Percentiles rank a stretch among this genome's conserved stretches.
phyloP scores from a whole-genome alignment of 2,329 filamentous ascomycete genomes.

The Xylogone sp. region DNA sequence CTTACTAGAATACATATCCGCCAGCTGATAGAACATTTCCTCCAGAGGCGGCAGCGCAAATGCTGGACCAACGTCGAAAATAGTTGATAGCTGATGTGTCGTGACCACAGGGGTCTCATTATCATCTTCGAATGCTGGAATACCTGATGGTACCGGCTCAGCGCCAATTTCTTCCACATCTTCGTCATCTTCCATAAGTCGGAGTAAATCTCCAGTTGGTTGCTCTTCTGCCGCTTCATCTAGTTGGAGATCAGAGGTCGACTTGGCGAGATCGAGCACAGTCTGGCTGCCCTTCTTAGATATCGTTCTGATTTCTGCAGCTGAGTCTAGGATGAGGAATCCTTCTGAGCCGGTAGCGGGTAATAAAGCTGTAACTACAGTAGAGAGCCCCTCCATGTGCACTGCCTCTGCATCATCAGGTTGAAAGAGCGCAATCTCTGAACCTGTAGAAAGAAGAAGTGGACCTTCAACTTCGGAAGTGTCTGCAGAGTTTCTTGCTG shows the following conservation, averaged over 20 bases:
- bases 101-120: conserved; percentile 58
- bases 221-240: conserved; percentile 25
- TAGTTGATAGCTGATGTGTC: conserved; percentile 62
- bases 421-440: conserved; percentile 62
- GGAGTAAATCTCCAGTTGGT: conserved; percentile 11
- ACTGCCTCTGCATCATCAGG: conserved; percentile 56
- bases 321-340: conserved; percentile 72
- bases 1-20: conserved; percentile 59
- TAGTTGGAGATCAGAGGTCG: conserved; percentile 42
- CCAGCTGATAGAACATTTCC: conserved; percentile 72
- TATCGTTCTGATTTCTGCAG: conserved; percentile 65
- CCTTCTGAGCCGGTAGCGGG: conserved; percentile 62
- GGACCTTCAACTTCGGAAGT: neutral
- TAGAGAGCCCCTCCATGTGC: conserved; percentile 51
- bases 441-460: conserved; percentile 39
- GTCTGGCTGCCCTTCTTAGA: conserved; percentile 55
- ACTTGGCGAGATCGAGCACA: conserved; percentile 48
- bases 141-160: conserved; percentile 38
- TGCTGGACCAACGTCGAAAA: conserved; percentile 67
- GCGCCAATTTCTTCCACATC: conserved; percentile 32
- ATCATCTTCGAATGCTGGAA: conserved; percentile 45
- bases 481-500: conserved; percentile 29
- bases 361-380: conserved; percentile 63
- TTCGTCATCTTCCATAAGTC: conserved; percentile 23
- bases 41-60: conserved; percentile 69